Conservation (phyloP, 1,139 yeast genomes). For the Debaryomyces psychrophilus region DNA sequence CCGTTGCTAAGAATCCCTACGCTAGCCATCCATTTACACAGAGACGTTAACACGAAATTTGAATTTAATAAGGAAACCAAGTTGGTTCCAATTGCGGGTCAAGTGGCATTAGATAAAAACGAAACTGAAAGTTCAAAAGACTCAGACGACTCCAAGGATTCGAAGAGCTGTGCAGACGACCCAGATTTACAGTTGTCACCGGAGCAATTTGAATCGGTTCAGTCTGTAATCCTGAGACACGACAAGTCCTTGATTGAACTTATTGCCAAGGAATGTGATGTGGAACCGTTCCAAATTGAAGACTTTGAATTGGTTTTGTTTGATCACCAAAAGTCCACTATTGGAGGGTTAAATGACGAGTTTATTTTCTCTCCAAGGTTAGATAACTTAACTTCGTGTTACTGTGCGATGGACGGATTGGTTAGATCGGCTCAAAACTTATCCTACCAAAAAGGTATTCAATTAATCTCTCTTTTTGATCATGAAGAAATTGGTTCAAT, state of each 20-base stretch:
- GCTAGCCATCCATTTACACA: constrained; percentile 86
- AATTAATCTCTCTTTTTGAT: constrained; percentile 80
- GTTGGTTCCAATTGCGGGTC: constrained; percentile 84
- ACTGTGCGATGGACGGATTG: constrained; percentile 73
- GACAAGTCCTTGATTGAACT: constrained; percentile 67
- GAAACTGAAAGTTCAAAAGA: constrained; percentile 15
- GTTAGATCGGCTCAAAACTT: constrained; percentile 54
- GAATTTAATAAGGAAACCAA: constrained; percentile 91
- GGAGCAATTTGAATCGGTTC: constrained; percentile 67
- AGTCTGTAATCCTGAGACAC: constrained; percentile 72
- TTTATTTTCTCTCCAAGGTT: constrained; percentile 92
- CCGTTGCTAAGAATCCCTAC: constrained; percentile 93
- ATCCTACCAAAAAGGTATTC: constrained; percentile 56
- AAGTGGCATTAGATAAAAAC: constrained; percentile 45
- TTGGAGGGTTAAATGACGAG: constrained; percentile 91
- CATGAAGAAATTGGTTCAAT: constrained; percentile 95
- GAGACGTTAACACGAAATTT: constrained; percentile 75
- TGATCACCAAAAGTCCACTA: constrained; percentile 78
- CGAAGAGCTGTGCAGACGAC: constrained; percentile 46
- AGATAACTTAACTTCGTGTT: constrained; percentile 89
- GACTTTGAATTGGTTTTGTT: constrained; percentile 89
- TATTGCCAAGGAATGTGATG: constrained; percentile 66
- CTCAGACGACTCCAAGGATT: constrained; percentile 20
- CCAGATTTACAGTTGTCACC: constrained; percentile 47
- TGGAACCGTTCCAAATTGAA: constrained; percentile 58